Evolutionary conservation across 768 basidiomycete genomes (phyloP).

Genomic region (Pisolithus orientalis): DNA sequence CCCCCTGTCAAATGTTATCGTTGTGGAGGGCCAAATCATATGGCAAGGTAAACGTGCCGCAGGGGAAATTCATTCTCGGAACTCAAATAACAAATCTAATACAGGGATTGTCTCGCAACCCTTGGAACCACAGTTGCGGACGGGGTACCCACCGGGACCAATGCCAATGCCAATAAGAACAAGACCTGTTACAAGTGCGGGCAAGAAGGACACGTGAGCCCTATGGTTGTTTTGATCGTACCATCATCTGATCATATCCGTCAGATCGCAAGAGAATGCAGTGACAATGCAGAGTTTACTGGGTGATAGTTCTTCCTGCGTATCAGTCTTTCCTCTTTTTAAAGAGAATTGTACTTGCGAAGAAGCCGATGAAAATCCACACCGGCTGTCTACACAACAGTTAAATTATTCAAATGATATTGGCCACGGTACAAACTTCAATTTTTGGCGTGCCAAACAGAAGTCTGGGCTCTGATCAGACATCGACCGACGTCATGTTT

Average conservation of each 20-base stretch:
- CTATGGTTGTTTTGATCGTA: background rate
- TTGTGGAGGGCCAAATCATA: constrained; percentile 85
- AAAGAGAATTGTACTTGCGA: background rate
- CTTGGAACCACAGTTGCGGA: constrained; percentile 48
- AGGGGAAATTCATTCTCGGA: background rate
- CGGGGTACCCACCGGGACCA: constrained; percentile 38
- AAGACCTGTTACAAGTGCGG: constrained; percentile 90
- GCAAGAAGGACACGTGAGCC: constrained; percentile 78
- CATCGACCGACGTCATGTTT: too few species aligned
- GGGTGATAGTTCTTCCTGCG: constrained; percentile 26
- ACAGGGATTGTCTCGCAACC: constrained; percentile 77
- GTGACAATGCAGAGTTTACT: constrained; percentile 47
- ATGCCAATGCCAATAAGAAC: constrained; percentile 44
- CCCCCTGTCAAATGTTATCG: constrained; percentile 86
- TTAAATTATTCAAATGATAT: constrained; percentile 5
- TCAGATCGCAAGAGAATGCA: constrained; percentile 63
- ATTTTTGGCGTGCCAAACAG: background rate
- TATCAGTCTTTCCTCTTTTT: background rate
- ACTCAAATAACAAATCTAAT: constrained; percentile 6
- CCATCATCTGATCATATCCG: constrained; percentile 3
- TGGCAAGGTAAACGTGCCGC: constrained; percentile 52
- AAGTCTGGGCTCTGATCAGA: too few species aligned
- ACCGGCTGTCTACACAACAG: constrained; percentile 7
- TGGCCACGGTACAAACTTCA: background rate
- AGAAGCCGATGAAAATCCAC: background rate